Conservation (phyloP, 2,329 filamentous ascomycete species). For the Clonostachys chloroleuca region DNA sequence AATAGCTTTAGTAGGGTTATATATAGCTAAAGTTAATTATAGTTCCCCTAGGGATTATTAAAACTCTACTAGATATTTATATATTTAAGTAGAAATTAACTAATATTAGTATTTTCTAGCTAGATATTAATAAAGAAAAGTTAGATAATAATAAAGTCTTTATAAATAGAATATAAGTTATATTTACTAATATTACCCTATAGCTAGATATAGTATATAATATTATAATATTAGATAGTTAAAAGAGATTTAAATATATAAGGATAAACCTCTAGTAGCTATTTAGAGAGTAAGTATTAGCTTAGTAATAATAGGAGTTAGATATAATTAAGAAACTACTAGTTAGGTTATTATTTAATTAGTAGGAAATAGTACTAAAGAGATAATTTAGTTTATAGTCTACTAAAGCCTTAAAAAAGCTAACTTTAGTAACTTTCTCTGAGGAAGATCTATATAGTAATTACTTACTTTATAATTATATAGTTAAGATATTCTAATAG, state of each 20-base stretch:
- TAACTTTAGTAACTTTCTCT: background rate
- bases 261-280: too few species aligned
- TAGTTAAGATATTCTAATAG: background rate
- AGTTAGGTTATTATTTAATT: too few species aligned
- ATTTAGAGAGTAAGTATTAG: too few species aligned
- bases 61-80: background rate
- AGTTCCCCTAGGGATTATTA: background rate
- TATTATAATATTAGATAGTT: background rate
- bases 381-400: background rate
- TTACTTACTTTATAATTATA: background rate
- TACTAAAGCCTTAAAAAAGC: background rate
- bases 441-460: too few species aligned
- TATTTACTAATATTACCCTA: background rate
- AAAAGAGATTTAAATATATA: too few species aligned
- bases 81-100: background rate
- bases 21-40: too few species aligned
- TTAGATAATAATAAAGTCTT: background rate
- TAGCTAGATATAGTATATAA: background rate
- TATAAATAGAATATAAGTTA: background rate
- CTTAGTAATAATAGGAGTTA: too few species aligned
- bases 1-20: too few species aligned
- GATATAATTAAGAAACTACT: too few species aligned
- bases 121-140: background rate
- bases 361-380: too few species aligned
- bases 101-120: too few species aligned